Evolutionary conservation across 2,329 filamentous ascomycete genomes (phyloP), one percentile per base, ranked within the genome.

Genomic region (Aspergillus bombycis): DNA sequence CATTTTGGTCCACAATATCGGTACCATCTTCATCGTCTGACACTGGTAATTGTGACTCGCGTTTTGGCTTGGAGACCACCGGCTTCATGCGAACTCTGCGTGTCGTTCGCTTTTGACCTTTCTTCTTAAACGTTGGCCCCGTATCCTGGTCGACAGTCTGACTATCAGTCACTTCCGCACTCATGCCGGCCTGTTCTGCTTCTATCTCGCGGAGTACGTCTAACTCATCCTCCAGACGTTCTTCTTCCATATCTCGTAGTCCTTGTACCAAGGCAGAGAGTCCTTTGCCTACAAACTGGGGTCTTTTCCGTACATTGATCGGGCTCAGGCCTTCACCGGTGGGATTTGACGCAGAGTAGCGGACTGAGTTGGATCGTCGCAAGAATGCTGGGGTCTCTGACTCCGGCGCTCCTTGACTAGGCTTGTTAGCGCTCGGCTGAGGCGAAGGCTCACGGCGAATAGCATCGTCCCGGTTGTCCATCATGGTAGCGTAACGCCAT

Each of bases 101-200:
- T 1, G 82, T 84, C 7, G 80, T 82, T 54, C 82, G 74, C 66
- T 84, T 84, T 65, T 83, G 82, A 2, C 81, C 81, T 67, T 79
- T 82, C 72, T 83, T 83, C 70, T 81, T 83, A 71, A 75, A 82
- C 16, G 62, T 61, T n/a, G 62, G 68, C 14, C 65, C 59, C 8
- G 43, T 34, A 28, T 68, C 46, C 16, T 68, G 58, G 12, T n/a
- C 67, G 6, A 62, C 57, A 0, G 62, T 58, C 57, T 82, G 79
- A 46, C 75, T 80, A 64, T 82, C 77, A 16, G 72, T 68, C 7
- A 79, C 73, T 19, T 77, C 69, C 14, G 77, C 68, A 32, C 71
- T 68, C 36, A 72, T 58, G 4, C 68, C 73, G 5, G 68, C 66
- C 60, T 73, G 70, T 16, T 77, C 76, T 4, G 67, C 75, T 67